Conservation (phyloP, 331 rosid species). For the Cydonia oblonga region DNA sequence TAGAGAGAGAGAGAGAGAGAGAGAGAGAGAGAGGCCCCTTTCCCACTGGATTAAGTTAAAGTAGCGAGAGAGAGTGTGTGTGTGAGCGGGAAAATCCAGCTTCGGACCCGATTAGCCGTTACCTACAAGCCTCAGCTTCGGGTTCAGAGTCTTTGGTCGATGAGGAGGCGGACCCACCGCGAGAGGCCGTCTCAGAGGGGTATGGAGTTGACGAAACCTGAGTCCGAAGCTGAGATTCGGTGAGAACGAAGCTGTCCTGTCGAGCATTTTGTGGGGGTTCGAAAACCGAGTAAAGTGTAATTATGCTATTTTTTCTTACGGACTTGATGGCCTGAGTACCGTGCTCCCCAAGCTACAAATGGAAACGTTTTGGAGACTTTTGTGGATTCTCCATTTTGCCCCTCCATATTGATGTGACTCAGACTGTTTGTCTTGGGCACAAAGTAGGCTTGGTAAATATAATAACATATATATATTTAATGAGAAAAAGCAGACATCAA, state of each 20-base stretch:
- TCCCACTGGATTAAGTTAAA: slow-evolving; percentile 16
- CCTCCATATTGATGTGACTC: neutral
- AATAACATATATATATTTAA: too few relatives aligned
- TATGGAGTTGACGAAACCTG: neutral
- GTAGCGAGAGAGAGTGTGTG: neutral
- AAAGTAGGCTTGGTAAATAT: neutral
- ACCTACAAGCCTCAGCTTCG: slow-evolving; percentile 17
- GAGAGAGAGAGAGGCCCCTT: neutral
- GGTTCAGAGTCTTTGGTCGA: neutral
- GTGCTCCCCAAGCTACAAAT: slow-evolving; percentile 45
- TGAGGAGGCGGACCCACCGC: neutral
- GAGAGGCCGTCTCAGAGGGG: neutral
- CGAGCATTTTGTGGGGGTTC: neutral
- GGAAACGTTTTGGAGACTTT: neutral
- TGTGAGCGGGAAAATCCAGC: slow-evolving; percentile 61
- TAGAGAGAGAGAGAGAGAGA: neutral
- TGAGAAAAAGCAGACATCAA: too few relatives aligned
- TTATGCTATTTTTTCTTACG: slow-evolving; percentile 5
- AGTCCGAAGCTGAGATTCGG: slow-evolving; percentile 17
- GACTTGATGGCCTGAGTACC: neutral
- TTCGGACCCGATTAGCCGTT: neutral
- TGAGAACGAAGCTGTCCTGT: neutral
- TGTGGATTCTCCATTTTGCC: slow-evolving; percentile 4
- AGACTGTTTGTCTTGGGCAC: neutral
- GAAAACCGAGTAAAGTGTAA: slow-evolving; percentile 28